These are phyloP conservation scores for Phialophora verrucosa DNA, from an alignment of 2,329 filamentous ascomycete species.

Conservation along the genomic window DNA sequence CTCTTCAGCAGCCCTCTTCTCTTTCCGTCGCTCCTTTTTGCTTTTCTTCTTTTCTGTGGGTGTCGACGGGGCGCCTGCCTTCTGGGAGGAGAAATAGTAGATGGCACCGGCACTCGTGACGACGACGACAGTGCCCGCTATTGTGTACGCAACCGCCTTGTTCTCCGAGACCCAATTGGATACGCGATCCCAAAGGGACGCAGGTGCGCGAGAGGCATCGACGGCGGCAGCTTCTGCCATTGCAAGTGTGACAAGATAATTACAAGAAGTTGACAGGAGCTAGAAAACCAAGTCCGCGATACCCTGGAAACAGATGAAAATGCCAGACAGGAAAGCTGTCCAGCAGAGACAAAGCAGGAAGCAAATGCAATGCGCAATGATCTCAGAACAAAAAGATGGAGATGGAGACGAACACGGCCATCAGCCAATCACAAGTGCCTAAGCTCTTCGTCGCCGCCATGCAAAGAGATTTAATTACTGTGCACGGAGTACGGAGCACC, in stretches of 20 bases:
- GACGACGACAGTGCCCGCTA: slow-evolving; percentile 90
- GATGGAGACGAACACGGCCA: background rate
- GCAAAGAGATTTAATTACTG: background rate
- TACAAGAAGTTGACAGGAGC: slow-evolving; percentile 1
- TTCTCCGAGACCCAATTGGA: slow-evolving; percentile 93
- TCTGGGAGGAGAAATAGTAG: slow-evolving; percentile 76
- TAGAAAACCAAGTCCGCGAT: background rate
- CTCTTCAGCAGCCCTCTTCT: slow-evolving; percentile 71
- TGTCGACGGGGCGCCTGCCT: slow-evolving; percentile 45
- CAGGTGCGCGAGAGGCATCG: slow-evolving; percentile 50
- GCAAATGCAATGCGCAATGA: slow-evolving; percentile 15
- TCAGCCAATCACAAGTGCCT: background rate
- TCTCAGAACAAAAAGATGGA: slow-evolving; percentile 9
- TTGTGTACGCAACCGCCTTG: slow-evolving; percentile 93
- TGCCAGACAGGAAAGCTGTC: slow-evolving; percentile 1
- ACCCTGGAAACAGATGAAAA: slow-evolving; percentile 5
- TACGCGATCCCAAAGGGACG: slow-evolving; percentile 85
- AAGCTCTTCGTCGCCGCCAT: background rate
- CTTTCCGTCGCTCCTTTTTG: slow-evolving; percentile 89
- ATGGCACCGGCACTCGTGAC: slow-evolving; percentile 89
- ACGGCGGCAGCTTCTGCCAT: slow-evolving; percentile 33
- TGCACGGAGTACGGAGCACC: background rate
- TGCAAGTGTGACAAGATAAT: background rate
- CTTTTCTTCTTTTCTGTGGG: slow-evolving; percentile 69
- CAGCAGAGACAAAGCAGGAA: background rate